Conservation (phyloP, 2,329 filamentous ascomycete species). For the Cephalotrichum gorgonifer region DNA sequence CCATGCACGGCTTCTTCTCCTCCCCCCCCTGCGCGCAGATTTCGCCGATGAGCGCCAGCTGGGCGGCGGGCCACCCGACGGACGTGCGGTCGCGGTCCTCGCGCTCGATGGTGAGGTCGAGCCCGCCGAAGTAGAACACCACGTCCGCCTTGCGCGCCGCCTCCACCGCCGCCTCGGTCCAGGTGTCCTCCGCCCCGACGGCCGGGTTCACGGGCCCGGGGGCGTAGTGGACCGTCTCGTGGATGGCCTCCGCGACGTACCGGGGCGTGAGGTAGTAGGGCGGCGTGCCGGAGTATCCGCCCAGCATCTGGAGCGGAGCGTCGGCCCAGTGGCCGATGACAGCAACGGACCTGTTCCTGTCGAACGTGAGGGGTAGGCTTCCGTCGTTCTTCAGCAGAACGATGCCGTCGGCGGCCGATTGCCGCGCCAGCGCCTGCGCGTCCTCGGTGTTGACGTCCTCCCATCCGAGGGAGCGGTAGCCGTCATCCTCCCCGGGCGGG, state of each 20-base stretch:
- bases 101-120: slow-evolving; percentile 39
- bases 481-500: neutral
- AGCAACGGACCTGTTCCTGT: slow-evolving; percentile 10
- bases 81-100: slow-evolving; percentile 40
- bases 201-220: slow-evolving; percentile 17
- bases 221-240: slow-evolving; percentile 27
- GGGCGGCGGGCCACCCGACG: slow-evolving; percentile 40
- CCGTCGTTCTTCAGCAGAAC: slow-evolving; percentile 45
- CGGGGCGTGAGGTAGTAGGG: slow-evolving; percentile 45
- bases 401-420: slow-evolving; percentile 36
- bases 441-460: slow-evolving; percentile 43
- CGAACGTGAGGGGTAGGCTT: slow-evolving; percentile 31
- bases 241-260: slow-evolving; percentile 35
- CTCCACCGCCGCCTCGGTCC: slow-evolving; percentile 21
- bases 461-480: slow-evolving; percentile 43
- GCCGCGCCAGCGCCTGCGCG: slow-evolving; percentile 43
- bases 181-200: slow-evolving; percentile 16
- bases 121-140: slow-evolving; percentile 44
- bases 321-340: slow-evolving; percentile 24
- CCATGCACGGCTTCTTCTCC: slow-evolving; percentile 40
- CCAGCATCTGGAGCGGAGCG: slow-evolving; percentile 12
- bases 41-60: slow-evolving; percentile 36
- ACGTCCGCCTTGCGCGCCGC: slow-evolving; percentile 33
- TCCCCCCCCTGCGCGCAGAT: slow-evolving; percentile 19
- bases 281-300: slow-evolving; percentile 24